Base-by-base conservation (phyloP, 2,329 filamentous ascomycete genomes). In the Colletotrichum tanaceti region DNA sequence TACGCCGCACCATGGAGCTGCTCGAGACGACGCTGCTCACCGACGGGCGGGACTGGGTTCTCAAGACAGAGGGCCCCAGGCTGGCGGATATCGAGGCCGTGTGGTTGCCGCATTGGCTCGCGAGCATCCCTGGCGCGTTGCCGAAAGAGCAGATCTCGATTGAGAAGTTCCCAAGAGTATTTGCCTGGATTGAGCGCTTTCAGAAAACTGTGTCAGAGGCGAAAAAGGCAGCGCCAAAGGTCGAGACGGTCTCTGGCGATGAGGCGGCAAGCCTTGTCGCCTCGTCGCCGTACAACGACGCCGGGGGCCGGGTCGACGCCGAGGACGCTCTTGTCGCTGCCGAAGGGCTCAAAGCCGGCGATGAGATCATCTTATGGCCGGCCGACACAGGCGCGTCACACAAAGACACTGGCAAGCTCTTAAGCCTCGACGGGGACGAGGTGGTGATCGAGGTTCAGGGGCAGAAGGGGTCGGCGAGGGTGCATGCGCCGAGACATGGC, bases 81-180 rank as follows among this genome's bases (percentile, higher is more conserved):
- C 76, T 92, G 70, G 89, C 87, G 4, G 91, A 94, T 76, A 88
- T 93, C 68, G 89, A 93, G 79, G 88, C 86, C 50, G 79, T 91
- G 14, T 93, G 89, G 89, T 83, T 86, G 0, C 84, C 93, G 71
- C 85, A 90, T 76, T 93, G 91, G 91, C 77, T 92, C 1, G 76
- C 78, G 3, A 79, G 78, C 13, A 79, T 92, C 54, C 84, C 84
- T 14, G 85, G 85, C 5, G 85, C 86, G 16, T 81, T 92, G 54
- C 85, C 87, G 4, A 66, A 79, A 57, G 81, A 85, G 22, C 73
- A 83, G 7, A 84, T 93, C 70, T 85, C 85, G 3, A 74, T 80
- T 16, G 76, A 77, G 20, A 79, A 78, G 46, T 91, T 87, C 73
- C 91, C 90, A 0, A 84, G 80, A 65, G 85, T 88, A 0, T 90